A percentile compares a stretch with the other conserved stretches of the same genome.
phyloP scores from a whole-genome alignment of 2,329 filamentous ascomycete species.

The Pyrenophora teres region DNA sequence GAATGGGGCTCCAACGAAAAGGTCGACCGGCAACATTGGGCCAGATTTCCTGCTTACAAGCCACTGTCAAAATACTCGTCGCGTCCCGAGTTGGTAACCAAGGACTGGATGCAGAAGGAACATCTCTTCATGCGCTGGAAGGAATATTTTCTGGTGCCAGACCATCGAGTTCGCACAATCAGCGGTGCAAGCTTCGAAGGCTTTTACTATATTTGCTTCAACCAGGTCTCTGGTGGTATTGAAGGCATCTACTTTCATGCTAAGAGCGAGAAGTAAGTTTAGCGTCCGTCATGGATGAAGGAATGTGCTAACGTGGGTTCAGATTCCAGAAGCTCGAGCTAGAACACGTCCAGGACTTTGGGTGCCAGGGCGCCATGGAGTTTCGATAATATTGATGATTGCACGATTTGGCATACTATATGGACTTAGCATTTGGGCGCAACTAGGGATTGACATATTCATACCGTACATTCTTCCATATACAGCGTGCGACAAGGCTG shows the following conservation, averaged over 20 bases:
- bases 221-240: conserved; percentile 83
- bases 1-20: conserved; percentile 92
- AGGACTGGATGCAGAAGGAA: conserved; percentile 76
- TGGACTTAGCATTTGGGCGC: conserved; percentile 36
- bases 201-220: conserved; percentile 99
- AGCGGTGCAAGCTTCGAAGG: conserved; percentile 95
- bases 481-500: conserved; percentile 37
- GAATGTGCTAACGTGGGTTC: conserved; percentile 24
- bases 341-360: conserved; percentile 82
- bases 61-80: conserved; percentile 71
- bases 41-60: conserved; percentile 83
- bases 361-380: conserved; percentile 84
- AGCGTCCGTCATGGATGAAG: background rate
- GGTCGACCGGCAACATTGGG: conserved; percentile 92
- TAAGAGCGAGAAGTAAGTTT: conserved; percentile 90
- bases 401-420: conserved; percentile 32
- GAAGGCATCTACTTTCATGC: conserved; percentile 97
- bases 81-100: conserved; percentile 63
- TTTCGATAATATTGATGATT: conserved; percentile 67
- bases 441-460: conserved; percentile 30
- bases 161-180: conserved; percentile 89
- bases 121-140: conserved; percentile 99
- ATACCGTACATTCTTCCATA: conserved; percentile 32
- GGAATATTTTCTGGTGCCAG: conserved; percentile 94
- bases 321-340: conserved; percentile 94